Evolutionary conservation across 768 basidiomycete species (phyloP), one percentile per base, ranked within the genome.

Genomic region (Floccularia luteovirens): DNA sequence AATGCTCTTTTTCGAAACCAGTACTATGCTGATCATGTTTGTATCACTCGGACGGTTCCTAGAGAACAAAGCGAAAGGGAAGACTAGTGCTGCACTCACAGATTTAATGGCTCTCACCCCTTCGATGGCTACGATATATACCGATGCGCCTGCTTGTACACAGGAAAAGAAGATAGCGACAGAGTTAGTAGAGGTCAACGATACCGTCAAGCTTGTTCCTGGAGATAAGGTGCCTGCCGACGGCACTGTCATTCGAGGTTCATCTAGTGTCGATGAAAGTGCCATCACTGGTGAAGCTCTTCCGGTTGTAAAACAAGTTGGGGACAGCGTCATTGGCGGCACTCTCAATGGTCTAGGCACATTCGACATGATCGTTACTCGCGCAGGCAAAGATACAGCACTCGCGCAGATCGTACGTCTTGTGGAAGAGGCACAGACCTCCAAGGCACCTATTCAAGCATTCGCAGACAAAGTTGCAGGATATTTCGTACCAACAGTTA

Each of bases 21-120:
- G 90, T 54, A 96, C 96, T 14, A 98, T 97, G 96, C 69, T 99
- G 45, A 83, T 99, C 72, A 88, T 84, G 66, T 98, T 99, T 58
- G 86, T 98, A 51, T 93, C 90, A 2, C 75, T 98, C 11, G 96
- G 96, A 3, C 81, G 96, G 19, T 96, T 83, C 63, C 74, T 98
- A 36, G 96, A 98, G 66, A 98, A 98, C 62, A 77, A 82, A 41
- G 96, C 96, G 34, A 98, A 98, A 61, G 94, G 96, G 22, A 89
- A 88, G 62, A 98, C 96, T 2, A 92, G 90, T 31, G 92, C 92
- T 1, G 96, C 96, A 2, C 74, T 99, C 21, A 96, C 92, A 3
- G 93, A 97, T 56, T 75, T 99, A 39, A 96, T 98, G 88, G 77
- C 89, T 16, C 83, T 99, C 30, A 72, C 93, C 0, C 96, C 96